These are phyloP conservation scores for Tricholoma bakamatsutake DNA, from an alignment of 768 basidiomycete genomes.

Conservation along the genomic window DNA sequence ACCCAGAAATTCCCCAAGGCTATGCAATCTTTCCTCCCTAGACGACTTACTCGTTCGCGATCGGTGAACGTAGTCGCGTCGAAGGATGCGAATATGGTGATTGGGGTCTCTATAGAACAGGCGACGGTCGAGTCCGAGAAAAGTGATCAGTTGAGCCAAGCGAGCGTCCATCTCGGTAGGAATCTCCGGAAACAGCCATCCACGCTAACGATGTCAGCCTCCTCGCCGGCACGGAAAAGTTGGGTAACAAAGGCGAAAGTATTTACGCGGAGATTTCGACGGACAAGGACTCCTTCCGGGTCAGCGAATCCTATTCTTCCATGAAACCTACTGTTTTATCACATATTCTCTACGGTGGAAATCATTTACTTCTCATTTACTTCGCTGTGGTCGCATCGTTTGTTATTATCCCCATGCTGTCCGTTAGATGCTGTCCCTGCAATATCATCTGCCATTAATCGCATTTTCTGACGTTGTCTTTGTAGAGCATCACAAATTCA, in stretches of 20 bases:
- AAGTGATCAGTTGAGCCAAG: slow-evolving; percentile 21
- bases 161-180: slow-evolving; percentile 27
- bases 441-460: neutral
- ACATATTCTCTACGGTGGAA: neutral
- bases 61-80: slow-evolving; percentile 32
- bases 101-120: slow-evolving; percentile 44
- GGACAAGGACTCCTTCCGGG: slow-evolving; percentile 24
- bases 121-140: slow-evolving; percentile 32
- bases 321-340: neutral
- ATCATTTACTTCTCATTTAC: neutral
- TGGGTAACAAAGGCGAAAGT: slow-evolving; percentile 34
- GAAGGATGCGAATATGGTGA: slow-evolving; percentile 27
- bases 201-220: slow-evolving; percentile 21
- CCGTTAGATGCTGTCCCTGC: neutral
- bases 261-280: slow-evolving; percentile 38
- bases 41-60: slow-evolving; percentile 37
- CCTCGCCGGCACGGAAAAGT: slow-evolving; percentile 15
- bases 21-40: slow-evolving; percentile 37
- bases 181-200: slow-evolving; percentile 31
- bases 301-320: neutral
- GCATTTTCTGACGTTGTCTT: neutral
- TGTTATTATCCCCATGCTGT: neutral
- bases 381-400: neutral
- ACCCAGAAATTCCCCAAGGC: slow-evolving; percentile 37
- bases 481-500: neutral